These are phyloP conservation scores for Mollisiaceae sp. DNA, from an alignment of 2,329 filamentous ascomycete genomes.

Conservation along the genomic window DNA sequence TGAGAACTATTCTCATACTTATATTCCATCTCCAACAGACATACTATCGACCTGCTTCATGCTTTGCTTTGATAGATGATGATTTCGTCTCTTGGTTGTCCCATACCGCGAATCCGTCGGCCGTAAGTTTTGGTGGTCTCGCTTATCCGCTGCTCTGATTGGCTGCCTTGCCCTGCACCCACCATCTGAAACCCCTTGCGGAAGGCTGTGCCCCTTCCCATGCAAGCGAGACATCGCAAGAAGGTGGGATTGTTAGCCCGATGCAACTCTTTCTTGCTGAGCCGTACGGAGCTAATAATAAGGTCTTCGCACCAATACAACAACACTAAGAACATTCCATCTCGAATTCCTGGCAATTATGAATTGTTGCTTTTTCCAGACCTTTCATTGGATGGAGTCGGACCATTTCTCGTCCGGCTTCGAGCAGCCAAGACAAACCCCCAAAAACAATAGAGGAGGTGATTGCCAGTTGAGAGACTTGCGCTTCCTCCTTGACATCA, in stretches of 20 bases:
- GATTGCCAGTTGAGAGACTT: no score
- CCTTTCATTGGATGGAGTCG: no score
- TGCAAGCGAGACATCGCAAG: not conserved
- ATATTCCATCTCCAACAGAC: not conserved
- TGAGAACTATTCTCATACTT: not conserved
- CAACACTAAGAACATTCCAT: not conserved
- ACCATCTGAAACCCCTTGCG: not conserved
- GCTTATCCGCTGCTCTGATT: not conserved
- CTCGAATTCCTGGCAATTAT: no score
- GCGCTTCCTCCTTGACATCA: no score
- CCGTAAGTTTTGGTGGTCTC: not conserved
- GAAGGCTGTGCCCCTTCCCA: not conserved
- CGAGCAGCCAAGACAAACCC: no score
- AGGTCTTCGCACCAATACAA: not conserved
- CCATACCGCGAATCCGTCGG: conserved; percentile 6
- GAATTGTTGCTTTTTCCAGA: no score
- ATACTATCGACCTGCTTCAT: not conserved
- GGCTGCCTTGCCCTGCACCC: not conserved
- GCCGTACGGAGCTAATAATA: conserved; percentile 3
- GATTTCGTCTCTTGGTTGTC: not conserved
- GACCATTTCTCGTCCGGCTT: no score
- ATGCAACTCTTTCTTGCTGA: not conserved
- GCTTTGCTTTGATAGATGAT: not conserved
- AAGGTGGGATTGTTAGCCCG: conserved; percentile 8
- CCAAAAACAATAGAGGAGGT: no score